Evolutionary conservation across 495 filamentous ascomycete genomes (phyloP).

Genomic region (Gamarada debralockiae): DNA sequence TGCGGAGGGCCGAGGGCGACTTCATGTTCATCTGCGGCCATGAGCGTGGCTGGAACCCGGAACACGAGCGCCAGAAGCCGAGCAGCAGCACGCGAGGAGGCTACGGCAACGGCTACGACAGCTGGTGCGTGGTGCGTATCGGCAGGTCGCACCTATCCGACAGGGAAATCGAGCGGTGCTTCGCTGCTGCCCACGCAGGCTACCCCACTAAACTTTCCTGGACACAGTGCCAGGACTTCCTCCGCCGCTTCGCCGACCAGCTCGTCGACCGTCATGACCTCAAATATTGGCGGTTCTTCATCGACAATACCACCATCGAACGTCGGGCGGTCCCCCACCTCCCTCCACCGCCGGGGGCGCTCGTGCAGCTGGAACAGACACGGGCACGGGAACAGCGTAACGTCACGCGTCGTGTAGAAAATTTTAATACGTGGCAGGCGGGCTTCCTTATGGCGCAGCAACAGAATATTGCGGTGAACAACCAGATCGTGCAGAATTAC

Average conservation of each 20-base stretch:
- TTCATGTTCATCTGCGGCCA: neutral
- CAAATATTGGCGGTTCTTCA: conserved; percentile 1
- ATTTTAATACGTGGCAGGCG: no score
- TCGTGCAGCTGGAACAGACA: neutral
- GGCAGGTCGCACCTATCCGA: conserved; percentile 1
- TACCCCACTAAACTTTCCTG: neutral
- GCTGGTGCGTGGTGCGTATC: neutral
- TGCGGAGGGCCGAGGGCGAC: neutral
- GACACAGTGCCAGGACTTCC: conserved; percentile 2
- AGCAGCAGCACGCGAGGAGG: neutral
- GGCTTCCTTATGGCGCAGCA: no score
- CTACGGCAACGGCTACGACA: neutral
- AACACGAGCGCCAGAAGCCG: neutral
- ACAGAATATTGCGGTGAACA: no score
- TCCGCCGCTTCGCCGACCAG: conserved; percentile 1
- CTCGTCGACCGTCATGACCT: neutral
- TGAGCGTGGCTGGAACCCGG: conserved; percentile 1
- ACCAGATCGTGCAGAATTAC: no score
- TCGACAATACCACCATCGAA: neutral
- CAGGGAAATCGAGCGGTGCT: neutral
- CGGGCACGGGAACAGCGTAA: neutral
- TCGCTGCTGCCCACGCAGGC: neutral
- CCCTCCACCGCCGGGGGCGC: neutral
- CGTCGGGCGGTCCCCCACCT: neutral
- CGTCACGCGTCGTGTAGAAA: neutral